Base-by-base conservation (phyloP, 768 basidiomycete genomes). In the Leccinum subgranulosum region DNA sequence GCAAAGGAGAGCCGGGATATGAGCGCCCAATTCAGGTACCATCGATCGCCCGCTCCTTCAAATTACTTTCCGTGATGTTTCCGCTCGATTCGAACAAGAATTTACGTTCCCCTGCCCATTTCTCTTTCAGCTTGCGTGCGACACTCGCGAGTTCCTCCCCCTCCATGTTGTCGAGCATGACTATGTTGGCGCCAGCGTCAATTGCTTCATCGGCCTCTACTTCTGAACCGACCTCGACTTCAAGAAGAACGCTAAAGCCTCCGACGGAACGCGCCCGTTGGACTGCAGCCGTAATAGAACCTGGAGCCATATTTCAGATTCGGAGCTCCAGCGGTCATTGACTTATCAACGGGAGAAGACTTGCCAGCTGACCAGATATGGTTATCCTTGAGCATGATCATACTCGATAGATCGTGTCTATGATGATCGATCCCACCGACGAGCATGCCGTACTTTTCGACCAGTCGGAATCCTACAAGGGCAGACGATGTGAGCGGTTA, bases 381-480 rank as follows among this genome's bases (percentile, higher is more conserved):
- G 70, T 99, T 99, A 66, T 99, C 97, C 74, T 98, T 98, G 66
- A 99, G 84, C 97, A 99, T 99, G 68, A 99, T 95, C 97, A 99
- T 98, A 70, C 90, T 92, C 28, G 92, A 94, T n/a, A 98, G 80
- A 72, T 98, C 95, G 64, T 97, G 88, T 23, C 97, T 84, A 76
- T 99, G 97, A 9, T 92, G 77, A 70, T 99, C 96, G 65, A 98
- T 89, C 6, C 97, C 97, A 17, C 97, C 97, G 14, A 98, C 92
- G 47, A 98, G 75, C 97, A 99, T 98, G 4, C 88, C 97, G 70
- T 99, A 98, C 74, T 99, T 99, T 74, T 99, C 97, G 6, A 98
- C 95, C 29, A 98, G 78, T 49, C 97, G 81, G 77, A 99, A 99
- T 3, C 96, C 89, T 90, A 53, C 8, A 27, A 29, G 27, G 27